A percentile compares a stretch with the other conserved stretches of the same genome.
These are phyloP conservation scores for Xylaria acuta DNA, from an alignment of 495 filamentous ascomycete genomes.

Conservation along the genomic window DNA sequence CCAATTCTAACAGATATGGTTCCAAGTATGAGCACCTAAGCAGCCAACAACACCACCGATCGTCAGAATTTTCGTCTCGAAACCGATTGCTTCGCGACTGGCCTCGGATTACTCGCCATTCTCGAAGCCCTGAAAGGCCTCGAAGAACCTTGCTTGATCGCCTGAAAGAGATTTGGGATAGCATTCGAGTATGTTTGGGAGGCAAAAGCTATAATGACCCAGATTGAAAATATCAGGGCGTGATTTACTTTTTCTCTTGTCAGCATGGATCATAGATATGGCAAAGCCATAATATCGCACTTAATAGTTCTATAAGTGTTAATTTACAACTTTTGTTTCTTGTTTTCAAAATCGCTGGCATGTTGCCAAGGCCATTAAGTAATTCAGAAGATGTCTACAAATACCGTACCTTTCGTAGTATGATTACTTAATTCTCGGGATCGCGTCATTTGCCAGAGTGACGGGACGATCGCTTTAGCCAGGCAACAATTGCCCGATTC, in stretches of 20 bases:
- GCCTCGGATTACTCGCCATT: background rate
- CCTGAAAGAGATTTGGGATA: slow-evolving; percentile 3
- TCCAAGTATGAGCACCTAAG: background rate
- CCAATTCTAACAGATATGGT: background rate
- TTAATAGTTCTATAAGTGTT: background rate
- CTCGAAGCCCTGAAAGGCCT: background rate
- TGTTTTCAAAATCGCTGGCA: background rate
- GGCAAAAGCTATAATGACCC: background rate
- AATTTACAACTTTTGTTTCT: background rate
- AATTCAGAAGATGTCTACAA: background rate
- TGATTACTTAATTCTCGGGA: background rate
- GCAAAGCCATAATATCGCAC: background rate
- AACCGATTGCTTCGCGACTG: background rate
- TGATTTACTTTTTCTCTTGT: background rate
- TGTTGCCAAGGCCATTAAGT: background rate
- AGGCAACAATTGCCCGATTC: slow-evolving; percentile 13
- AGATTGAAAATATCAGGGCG: background rate
- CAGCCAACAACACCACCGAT: background rate
- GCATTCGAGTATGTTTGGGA: background rate
- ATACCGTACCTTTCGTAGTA: background rate
- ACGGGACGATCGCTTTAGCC: slow-evolving; percentile 4
- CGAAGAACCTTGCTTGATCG: background rate
- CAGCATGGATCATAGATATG: background rate
- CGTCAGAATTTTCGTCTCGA: background rate
- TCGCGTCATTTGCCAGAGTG: background rate